These are phyloP conservation scores for Capsella rubella DNA, from an alignment of 441 rosid genomes.

Conservation along the genomic window DNA sequence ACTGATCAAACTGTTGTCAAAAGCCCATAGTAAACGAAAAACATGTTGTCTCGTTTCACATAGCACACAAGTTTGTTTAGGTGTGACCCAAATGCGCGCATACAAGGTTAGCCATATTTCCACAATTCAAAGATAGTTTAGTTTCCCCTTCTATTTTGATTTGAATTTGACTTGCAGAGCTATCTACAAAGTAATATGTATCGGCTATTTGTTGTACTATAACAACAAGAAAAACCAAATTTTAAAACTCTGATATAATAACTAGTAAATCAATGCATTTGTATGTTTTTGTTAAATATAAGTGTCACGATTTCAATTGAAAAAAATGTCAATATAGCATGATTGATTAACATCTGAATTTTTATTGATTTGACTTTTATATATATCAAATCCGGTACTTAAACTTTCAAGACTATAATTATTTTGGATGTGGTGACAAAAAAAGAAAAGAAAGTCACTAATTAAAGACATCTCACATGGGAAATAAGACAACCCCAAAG, in stretches of 20 bases:
- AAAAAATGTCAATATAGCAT: background rate
- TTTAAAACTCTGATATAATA: background rate
- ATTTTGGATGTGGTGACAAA: conserved; percentile 8
- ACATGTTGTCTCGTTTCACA: too few relatives aligned
- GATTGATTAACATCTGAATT: background rate
- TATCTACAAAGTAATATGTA: background rate
- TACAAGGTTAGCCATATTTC: background rate
- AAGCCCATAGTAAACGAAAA: too few relatives aligned
- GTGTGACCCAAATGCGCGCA: background rate
- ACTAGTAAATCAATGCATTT: background rate
- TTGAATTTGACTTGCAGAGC: background rate
- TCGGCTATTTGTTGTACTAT: background rate
- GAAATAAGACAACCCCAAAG: conserved; percentile 19
- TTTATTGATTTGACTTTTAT: conserved; percentile 3
- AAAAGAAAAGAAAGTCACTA: background rate
- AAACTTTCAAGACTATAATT: background rate
- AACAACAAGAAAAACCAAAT: background rate
- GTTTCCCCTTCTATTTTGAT: background rate
- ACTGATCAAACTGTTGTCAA: too few relatives aligned
- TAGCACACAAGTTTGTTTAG: background rate
- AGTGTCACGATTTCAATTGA: too few relatives aligned
- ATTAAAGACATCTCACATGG: background rate
- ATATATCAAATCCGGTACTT: conserved; percentile 2
- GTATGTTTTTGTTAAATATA: background rate
- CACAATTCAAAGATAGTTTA: background rate